phyloP scores from a whole-genome alignment of 176 grass and related monocot genomes.

The Carex cristatella region DNA sequence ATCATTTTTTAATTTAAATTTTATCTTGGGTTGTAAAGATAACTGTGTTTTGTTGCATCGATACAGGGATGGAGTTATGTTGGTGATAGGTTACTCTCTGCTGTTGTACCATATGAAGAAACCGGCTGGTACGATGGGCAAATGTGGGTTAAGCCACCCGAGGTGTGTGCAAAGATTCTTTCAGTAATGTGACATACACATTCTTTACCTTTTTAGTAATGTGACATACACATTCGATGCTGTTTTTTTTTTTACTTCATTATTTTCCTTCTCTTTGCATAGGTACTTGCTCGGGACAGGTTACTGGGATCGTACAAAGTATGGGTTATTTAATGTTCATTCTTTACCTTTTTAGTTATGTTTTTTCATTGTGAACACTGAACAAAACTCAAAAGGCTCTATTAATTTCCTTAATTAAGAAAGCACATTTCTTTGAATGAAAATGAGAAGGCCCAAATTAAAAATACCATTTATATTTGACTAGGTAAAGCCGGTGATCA shows the following conservation, averaged over 20 bases:
- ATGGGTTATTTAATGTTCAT: background rate
- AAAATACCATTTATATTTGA: background rate
- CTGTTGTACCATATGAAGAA: constrained; percentile 95
- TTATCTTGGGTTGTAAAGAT: background rate
- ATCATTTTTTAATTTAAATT: background rate
- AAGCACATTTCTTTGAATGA: background rate
- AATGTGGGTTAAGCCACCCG: constrained; percentile 96
- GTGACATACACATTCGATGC: background rate
- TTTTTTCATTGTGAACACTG: background rate
- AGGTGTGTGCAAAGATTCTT: constrained; percentile 29
- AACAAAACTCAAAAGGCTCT: background rate
- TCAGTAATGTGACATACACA: background rate
- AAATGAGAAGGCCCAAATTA: background rate
- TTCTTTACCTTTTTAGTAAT: background rate
- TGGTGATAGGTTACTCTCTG: constrained; percentile 84
- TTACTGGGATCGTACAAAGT: constrained; percentile 92
- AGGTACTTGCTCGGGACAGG: constrained; percentile 91
- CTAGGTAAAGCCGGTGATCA: constrained; percentile 92
- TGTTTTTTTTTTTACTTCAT: background rate
- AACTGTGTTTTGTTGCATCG: background rate
- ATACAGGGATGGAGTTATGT: constrained; percentile 94
- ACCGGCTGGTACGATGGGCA: constrained; percentile 97
- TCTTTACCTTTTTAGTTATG: background rate
- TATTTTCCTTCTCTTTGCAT: background rate
- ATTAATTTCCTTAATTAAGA: background rate